These are phyloP conservation scores for Coniochaeta ligniaria DNA, from an alignment of 2,329 filamentous ascomycete genomes.

Conservation along the genomic window DNA sequence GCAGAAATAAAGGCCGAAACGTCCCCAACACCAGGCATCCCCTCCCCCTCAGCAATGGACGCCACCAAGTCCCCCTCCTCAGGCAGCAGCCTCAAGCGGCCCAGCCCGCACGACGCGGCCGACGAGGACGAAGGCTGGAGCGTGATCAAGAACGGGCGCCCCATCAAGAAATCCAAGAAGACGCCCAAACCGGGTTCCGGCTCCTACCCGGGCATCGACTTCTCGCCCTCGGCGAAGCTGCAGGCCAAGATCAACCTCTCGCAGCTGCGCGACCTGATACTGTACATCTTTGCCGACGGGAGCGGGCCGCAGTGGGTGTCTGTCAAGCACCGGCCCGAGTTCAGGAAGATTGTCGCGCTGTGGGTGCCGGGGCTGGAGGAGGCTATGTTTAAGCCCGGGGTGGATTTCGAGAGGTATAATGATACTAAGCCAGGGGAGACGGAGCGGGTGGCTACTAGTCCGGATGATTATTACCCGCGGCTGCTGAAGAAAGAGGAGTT, in stretches of 20 bases:
- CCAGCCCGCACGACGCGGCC: conserved; percentile 35
- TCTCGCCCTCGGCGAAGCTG: conserved; percentile 50
- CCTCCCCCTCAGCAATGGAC: conserved; percentile 7
- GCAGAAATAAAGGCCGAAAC: background rate
- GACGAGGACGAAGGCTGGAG: conserved; percentile 43
- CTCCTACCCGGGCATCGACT: conserved; percentile 53
- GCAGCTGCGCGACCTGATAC: conserved; percentile 54
- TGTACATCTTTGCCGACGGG: conserved; percentile 63
- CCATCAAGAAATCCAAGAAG: conserved; percentile 55
- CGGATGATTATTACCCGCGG: conserved; percentile 55
- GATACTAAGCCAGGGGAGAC: conserved; percentile 21
- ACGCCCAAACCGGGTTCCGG: conserved; percentile 45
- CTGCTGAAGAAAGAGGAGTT: conserved; percentile 42
- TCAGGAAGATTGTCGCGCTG: conserved; percentile 75
- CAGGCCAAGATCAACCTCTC: conserved; percentile 55
- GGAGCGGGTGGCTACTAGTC: conserved; percentile 32
- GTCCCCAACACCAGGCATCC: conserved; percentile 4
- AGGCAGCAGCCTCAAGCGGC: conserved; percentile 37
- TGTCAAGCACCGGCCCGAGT: conserved; percentile 53
- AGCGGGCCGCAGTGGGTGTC: conserved; percentile 58
- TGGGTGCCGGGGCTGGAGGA: conserved; percentile 91
- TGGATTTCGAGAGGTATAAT: conserved; percentile 41
- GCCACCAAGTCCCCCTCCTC: conserved; percentile 13
- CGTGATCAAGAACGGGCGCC: conserved; percentile 37
- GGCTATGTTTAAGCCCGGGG: conserved; percentile 70